Conservation (phyloP, 805 yeast genomes). For the Millerago galiae region DNA sequence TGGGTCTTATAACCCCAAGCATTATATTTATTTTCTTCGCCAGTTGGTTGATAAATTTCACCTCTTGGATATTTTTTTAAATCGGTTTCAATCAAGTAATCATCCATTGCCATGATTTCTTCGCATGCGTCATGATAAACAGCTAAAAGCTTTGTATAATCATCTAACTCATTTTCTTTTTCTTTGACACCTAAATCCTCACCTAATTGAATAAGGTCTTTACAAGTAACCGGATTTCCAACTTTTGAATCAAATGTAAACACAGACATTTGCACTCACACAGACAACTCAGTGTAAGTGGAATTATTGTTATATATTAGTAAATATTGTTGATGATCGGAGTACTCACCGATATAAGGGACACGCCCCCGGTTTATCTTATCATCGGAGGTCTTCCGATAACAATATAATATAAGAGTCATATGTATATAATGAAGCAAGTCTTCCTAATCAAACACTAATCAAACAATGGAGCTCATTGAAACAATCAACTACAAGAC, state of each 20-base stretch:
- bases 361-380: too few relatives aligned
- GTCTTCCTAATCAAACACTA: neutral
- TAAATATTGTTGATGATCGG: too few relatives aligned
- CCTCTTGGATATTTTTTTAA: conserved; percentile 1
- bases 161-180: neutral
- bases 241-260: conserved; percentile 1
- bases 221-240: conserved; percentile 1
- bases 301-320: neutral
- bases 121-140: conserved; percentile 3
- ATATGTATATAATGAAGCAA: too few relatives aligned
- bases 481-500: conserved; percentile 1
- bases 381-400: too few relatives aligned
- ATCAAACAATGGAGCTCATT: neutral
- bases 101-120: conserved; percentile 5
- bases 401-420: too few relatives aligned
- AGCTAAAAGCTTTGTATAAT: conserved; percentile 1
- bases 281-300: too few relatives aligned
- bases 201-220: neutral
- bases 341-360: too few relatives aligned
- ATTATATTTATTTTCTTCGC: conserved; percentile 1
- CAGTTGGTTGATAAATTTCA: neutral
- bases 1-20: conserved; percentile 4
- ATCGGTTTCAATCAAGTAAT: conserved; percentile 1
- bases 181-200: neutral
- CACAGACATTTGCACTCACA: neutral